Percentiles rank a stretch among this genome's conserved stretches.
These are phyloP conservation scores for Saccharomycopsis synnaedendra DNA, from an alignment of 805 yeast species.

Conservation along the genomic window DNA sequence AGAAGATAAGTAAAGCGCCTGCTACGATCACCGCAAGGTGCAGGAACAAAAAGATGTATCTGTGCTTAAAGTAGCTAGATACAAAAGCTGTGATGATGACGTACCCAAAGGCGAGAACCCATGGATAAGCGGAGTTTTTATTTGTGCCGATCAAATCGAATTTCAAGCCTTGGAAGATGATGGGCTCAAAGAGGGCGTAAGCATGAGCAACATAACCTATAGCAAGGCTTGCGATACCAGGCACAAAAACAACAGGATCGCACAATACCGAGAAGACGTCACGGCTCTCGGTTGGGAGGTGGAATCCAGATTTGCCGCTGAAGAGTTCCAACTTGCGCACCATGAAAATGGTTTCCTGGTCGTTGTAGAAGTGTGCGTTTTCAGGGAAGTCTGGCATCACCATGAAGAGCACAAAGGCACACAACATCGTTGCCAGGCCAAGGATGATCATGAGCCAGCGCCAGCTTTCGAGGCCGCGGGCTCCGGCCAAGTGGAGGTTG, in stretches of 20 bases:
- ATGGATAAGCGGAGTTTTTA: slow-evolving; percentile 44
- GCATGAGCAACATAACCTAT: slow-evolving; percentile 59
- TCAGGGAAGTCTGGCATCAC: slow-evolving; percentile 67
- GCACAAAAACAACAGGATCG: slow-evolving; percentile 45
- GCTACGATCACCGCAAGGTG: slow-evolving; percentile 14
- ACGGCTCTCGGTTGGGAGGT: slow-evolving; percentile 30
- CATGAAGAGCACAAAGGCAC: slow-evolving; percentile 28
- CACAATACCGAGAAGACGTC: slow-evolving; percentile 40
- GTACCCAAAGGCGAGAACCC: slow-evolving; percentile 34
- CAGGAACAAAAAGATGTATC: slow-evolving; percentile 24
- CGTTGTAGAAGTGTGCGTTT: slow-evolving; percentile 40
- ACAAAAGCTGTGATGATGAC: background rate
- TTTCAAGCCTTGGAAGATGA: slow-evolving; percentile 52
- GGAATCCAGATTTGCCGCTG: slow-evolving; percentile 37
- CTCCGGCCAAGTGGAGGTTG: slow-evolving; percentile 34
- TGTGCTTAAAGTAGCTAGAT: slow-evolving; percentile 33
- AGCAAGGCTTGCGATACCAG: slow-evolving; percentile 51
- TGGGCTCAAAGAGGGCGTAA: slow-evolving; percentile 61
- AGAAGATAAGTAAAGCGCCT: slow-evolving; percentile 5
- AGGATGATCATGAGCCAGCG: slow-evolving; percentile 29
- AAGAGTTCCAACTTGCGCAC: slow-evolving; percentile 49
- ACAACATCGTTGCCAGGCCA: slow-evolving; percentile 26
- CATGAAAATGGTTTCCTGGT: slow-evolving; percentile 39
- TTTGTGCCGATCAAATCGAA: slow-evolving; percentile 70
- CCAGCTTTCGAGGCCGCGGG: slow-evolving; percentile 20